A percentile compares a stretch with the other conserved stretches of the same genome.
These are phyloP conservation scores for Sporisorium reilianum DNA, from an alignment of 1,284 basidiomycete genomes.

Conservation along the genomic window DNA sequence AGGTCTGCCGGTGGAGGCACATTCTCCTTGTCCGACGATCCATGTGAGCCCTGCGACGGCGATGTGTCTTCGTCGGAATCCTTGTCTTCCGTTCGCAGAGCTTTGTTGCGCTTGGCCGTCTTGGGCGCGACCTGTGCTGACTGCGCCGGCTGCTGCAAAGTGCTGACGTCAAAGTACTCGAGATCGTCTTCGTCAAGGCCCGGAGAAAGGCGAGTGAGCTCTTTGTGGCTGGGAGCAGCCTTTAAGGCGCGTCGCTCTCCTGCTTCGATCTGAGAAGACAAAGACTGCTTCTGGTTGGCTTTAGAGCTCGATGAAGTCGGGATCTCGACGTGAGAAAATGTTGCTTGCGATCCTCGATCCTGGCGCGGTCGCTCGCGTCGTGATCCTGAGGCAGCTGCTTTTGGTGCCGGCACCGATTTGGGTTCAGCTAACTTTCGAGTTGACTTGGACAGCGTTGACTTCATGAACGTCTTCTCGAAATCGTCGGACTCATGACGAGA, in stretches of 20 bases:
- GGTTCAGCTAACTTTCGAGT: neutral
- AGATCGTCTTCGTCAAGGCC: slow-evolving; percentile 33
- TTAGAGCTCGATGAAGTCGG: neutral
- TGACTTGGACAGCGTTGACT: neutral
- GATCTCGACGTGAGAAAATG: slow-evolving; percentile 7
- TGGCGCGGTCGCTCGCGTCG: neutral
- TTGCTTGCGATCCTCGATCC: no score
- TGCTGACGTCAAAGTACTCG: slow-evolving; percentile 31
- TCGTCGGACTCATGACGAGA: no score
- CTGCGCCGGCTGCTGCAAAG: slow-evolving; percentile 2
- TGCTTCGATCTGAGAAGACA: slow-evolving; percentile 24
- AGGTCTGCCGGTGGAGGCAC: slow-evolving; percentile 22
- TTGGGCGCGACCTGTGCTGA: neutral
- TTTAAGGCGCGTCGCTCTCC: neutral
- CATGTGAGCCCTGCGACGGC: slow-evolving; percentile 27
- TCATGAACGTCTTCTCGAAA: neutral
- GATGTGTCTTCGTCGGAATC: neutral
- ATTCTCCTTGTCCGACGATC: slow-evolving; percentile 47
- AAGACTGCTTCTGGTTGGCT: neutral
- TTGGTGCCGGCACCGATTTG: neutral
- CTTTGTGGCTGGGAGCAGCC: slow-evolving; percentile 7
- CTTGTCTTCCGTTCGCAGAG: neutral
- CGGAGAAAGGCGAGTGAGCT: slow-evolving; percentile 26
- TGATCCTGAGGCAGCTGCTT: neutral
- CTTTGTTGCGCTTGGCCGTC: neutral